Conservation (phyloP, 2,329 filamentous ascomycete species). For the Ceratocystis papillata region DNA sequence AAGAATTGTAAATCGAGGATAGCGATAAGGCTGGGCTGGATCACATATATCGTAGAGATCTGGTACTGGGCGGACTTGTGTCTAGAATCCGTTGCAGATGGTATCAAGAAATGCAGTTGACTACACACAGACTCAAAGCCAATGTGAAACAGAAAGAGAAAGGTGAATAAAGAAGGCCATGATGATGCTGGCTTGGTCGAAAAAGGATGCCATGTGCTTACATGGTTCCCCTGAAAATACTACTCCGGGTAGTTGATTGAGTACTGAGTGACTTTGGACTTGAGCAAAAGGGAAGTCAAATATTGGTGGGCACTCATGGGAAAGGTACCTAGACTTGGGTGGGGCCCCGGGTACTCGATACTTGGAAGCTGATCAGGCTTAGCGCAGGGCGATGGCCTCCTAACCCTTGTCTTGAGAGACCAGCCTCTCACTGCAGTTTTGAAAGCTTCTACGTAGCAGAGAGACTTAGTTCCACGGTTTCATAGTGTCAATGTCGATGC, state of each 20-base stretch:
- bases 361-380: background rate
- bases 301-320: background rate
- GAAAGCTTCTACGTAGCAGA: background rate
- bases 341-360: background rate
- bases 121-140: background rate
- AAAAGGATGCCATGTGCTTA: conserved; percentile 8
- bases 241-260: background rate
- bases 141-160: conserved; percentile 8
- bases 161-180: background rate
- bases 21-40: background rate
- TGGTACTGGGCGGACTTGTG: background rate
- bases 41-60: background rate
- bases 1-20: background rate
- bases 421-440: background rate
- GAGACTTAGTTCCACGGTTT: too few relatives aligned
- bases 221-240: conserved; percentile 19
- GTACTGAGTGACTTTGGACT: background rate
- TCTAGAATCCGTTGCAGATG: conserved; percentile 5
- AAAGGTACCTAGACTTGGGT: background rate
- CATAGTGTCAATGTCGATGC: too few relatives aligned
- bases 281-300: background rate
- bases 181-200: background rate
- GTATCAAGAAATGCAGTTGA: conserved; percentile 6
- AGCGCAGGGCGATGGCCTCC: background rate
- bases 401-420: background rate